Evolutionary conservation across 495 filamentous ascomycete species (phyloP), one percentile per base, ranked within the genome.

Genomic region (Hyaloscypha bicolor): DNA sequence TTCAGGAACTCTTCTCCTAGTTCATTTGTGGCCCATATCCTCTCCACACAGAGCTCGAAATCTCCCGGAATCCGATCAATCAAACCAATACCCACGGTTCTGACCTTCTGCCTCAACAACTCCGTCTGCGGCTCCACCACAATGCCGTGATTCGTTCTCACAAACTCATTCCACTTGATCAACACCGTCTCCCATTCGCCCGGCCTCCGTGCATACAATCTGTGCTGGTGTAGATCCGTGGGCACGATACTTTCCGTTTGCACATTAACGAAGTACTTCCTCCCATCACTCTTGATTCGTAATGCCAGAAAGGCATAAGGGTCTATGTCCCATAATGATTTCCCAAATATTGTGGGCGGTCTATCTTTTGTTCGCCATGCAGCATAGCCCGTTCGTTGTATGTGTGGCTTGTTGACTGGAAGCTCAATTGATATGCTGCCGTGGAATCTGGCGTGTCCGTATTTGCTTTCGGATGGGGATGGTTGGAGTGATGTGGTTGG

Each of bases 151-250:
- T 97, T 97, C 39, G 96, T 99, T 60, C 96, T 86, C 62, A 98
- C 94, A 76, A 99, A 98, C 55, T 96, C 91, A 75, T 88, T 88
- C 82, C 93, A 94, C 52, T 91, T 91, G 61, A 99, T 88, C 57
- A 96, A 73, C 30, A 97, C 85, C 9, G 93, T 96, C 82, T 99
- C 93, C 95, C 95, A 99, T 71, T 93, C 84, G 4, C 93, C 92
- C 0, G 90, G 87, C 42, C 87, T 87, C 75, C 87, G 89, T 21
- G 90, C 86, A 77, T 96, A 96, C 16, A 99, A 75, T 67, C 96
- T 83, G 77, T 99, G 96, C 78, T 99, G 95, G 77, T 97, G 96
- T 65, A 99, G 82, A 78, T 99, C 95, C 4, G 94, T 94, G 39
- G 93, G 88, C 56, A 96, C 90, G 62, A 98, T 86, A 1, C 90